Evolutionary conservation across 2,329 filamentous ascomycete species (phyloP), one percentile per base, ranked within the genome.

Genomic region (Alternaria metachromatica): DNA sequence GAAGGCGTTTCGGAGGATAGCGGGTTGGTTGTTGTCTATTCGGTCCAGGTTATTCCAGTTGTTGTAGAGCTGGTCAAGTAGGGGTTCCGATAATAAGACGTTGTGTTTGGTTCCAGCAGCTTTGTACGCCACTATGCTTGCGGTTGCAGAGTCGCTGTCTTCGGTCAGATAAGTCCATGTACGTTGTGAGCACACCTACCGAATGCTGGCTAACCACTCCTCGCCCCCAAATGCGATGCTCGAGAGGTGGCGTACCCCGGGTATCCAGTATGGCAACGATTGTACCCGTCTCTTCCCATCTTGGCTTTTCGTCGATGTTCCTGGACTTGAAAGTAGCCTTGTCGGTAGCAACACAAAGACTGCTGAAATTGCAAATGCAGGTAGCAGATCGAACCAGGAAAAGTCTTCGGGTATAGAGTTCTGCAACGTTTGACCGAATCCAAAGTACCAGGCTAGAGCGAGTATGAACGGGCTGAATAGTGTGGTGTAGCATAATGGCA

Each of bases 241-340:
- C 20, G 85, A 69, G 7, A 84, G 80, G 79, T 90, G 86, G 43
- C 87, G 86, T 9, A 89, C 37, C 55, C 85, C 81, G 2, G 88
- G 88, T 8, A 90, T 74, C 85, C 87, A 90, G 76, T 90, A 90
- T 26, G 87, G 86, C 21, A 85, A 67, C 60, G 82, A 76, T 73
- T 84, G 84, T 63, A 86, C 82, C 58, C 77, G 78, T 67, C 72
- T 76, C 74, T 72, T 74, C 72, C 73, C 76, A 72, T 78, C 57
- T 61, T 73, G 69, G 23, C 56, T 67, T 30, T 58, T 68, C 13
- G 25, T 41, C 21, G 55, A 61, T 62, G 56, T 54, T 46, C 62
- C 63, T 5, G 64, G 59, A 28, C 68, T 72, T 15, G 77, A 77
- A 13, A 80, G 48, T 7, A 77, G 50, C 48, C 77, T 71, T 6